Base-by-base conservation (phyloP, 495 filamentous ascomycete genomes). In the Aspergillus mulundensis region DNA sequence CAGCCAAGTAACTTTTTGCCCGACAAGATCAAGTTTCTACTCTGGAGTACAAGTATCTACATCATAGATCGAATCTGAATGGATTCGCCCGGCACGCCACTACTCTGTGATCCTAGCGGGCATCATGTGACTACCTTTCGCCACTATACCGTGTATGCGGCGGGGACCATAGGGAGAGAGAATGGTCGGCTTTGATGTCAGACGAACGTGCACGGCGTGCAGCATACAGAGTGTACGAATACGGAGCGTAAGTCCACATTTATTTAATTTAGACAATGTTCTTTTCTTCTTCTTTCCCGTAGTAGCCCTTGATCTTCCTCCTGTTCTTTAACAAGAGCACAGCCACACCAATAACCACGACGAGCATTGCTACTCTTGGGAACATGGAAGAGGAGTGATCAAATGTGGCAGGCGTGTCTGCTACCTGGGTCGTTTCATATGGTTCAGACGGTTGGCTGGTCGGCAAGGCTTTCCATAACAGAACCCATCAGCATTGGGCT, bases 401-500 rank as follows among this genome's bases (percentile, higher is more conserved):
- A 46, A 43, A 53, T 11, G 53, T 56, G 7, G 47, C 39, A 15
- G 51, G 53, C 6, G 23, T 25, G 19, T 50, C 16, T 20, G 57
- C 49, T 58, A 53, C 39, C 64, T 58, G 52, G 60, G 60, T 39
- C 54, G 55, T 61, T 50, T 65, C 53, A 56, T 34, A 12, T 30
- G 44, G 28, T 41, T 2, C 50, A 58, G 41, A n/a, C 39, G 48
- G 30, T 34, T 10, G 54, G 50, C n/a, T 61, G 50, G 38, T 43
- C 41, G 52, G 34, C 36, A 48, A 32, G 50, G 56, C 56, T 57
- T 58, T 43, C 44, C 51, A 63, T 57, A 61, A 53, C 59, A 65
- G 52, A 56, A 64, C 66, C 60, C 42, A 71, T 75, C 72, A 74
- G 72, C 59, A 70, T 54, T 24, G 38, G 50, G 24, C 47, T 54